A percentile compares a stretch with the other conserved stretches of the same genome.
These are phyloP conservation scores for Colletotrichum sp. DNA, from an alignment of 2,329 filamentous ascomycete genomes.

Conservation along the genomic window DNA sequence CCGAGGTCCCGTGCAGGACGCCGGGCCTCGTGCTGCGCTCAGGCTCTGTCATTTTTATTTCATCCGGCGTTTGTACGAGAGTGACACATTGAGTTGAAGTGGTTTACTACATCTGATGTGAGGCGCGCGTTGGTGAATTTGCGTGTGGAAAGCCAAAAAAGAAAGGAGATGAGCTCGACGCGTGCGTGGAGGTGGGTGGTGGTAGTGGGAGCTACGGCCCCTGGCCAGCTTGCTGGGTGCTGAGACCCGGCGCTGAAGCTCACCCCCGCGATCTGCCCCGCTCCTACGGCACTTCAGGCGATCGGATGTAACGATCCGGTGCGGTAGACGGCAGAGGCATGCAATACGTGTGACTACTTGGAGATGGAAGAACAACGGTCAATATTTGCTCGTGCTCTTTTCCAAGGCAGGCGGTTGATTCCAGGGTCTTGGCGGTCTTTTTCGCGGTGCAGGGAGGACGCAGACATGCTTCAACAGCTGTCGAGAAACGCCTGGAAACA, in stretches of 20 bases:
- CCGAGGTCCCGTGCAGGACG: not conserved
- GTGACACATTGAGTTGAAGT: not conserved
- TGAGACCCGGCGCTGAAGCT: not conserved
- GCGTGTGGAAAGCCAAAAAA: not conserved
- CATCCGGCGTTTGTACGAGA: not conserved
- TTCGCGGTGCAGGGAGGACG: not conserved
- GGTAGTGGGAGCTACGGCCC: not conserved
- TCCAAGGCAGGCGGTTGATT: not conserved
- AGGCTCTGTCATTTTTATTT: not conserved
- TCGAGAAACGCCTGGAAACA: not conserved
- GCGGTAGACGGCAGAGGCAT: not conserved
- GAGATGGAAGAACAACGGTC: not conserved
- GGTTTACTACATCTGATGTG: not conserved
- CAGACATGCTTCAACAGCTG: not conserved
- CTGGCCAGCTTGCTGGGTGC: not conserved
- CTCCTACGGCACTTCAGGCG: not conserved
- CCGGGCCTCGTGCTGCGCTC: not conserved
- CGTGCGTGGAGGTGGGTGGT: not conserved
- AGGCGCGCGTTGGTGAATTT: not conserved
- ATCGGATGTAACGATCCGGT: not conserved
- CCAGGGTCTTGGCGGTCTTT: not conserved
- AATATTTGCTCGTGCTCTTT: not conserved
- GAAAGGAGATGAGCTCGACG: not conserved
- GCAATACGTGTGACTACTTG: not conserved
- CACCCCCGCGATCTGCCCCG: conserved; percentile 4